A percentile compares a stretch with the other conserved stretches of the same genome.
These are phyloP conservation scores for Phytomonas sp. DNA, from an alignment of 208 protist species.

Conservation along the genomic window DNA sequence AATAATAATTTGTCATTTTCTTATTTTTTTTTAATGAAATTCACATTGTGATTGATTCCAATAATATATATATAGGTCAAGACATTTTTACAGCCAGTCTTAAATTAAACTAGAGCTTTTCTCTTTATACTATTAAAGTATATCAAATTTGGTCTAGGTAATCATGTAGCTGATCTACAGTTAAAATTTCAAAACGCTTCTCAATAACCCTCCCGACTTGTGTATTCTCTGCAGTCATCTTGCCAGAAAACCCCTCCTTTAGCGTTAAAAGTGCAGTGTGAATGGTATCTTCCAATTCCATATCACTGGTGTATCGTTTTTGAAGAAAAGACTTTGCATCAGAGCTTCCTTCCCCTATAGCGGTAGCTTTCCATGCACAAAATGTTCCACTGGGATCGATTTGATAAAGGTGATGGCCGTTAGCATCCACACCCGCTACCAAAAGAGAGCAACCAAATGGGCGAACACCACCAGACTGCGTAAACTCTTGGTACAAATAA, in stretches of 20 bases:
- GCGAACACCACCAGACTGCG: slow-evolving; percentile 98
- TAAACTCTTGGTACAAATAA: slow-evolving; percentile 98
- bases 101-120: background rate
- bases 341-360: slow-evolving; percentile 97
- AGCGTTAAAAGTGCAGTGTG: slow-evolving; percentile 98
- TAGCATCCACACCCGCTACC: slow-evolving; percentile 94
- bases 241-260: slow-evolving; percentile 94
- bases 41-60: background rate
- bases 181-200: slow-evolving; percentile 71
- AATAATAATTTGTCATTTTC: background rate
- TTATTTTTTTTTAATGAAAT: background rate
- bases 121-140: background rate
- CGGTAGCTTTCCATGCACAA: slow-evolving; percentile 99
- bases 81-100: background rate
- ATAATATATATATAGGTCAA: background rate
- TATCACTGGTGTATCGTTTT: slow-evolving; percentile 97
- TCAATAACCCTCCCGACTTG: slow-evolving; percentile 97
- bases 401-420: slow-evolving; percentile 97
- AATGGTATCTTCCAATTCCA: slow-evolving; percentile 99
- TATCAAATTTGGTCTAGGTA: slow-evolving; percentile 84
- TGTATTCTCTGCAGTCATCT: slow-evolving; percentile 98
- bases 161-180: slow-evolving; percentile 70
- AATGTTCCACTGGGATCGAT: slow-evolving; percentile 98
- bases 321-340: slow-evolving; percentile 98
- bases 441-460: slow-evolving; percentile 99